phyloP scores from a whole-genome alignment of 352 stramenopile species.

The Phytophthora hybrid region DNA sequence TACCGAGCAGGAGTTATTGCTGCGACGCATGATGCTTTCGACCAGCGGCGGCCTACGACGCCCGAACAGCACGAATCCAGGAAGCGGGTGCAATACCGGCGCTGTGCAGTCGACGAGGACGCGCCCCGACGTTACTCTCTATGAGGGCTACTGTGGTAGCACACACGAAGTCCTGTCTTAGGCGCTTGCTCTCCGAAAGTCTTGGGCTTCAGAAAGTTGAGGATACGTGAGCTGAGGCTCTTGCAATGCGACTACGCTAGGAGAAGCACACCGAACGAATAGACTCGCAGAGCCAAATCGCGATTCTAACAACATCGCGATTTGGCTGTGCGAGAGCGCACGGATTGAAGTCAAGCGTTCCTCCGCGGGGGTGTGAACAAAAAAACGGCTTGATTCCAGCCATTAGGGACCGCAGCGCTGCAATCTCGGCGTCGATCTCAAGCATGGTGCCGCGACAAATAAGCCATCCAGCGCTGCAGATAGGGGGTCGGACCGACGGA shows the following conservation, averaged over 20 bases:
- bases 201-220: conserved; percentile 12
- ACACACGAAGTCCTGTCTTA: conserved; percentile 18
- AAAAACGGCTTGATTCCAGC: neutral
- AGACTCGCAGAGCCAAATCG: too few relatives aligned
- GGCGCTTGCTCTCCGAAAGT: neutral
- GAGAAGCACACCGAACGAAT: neutral
- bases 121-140: conserved; percentile 37
- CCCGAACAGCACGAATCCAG: conserved; percentile 26
- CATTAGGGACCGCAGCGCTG: too few relatives aligned
- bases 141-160: conserved; percentile 30
- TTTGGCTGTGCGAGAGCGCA: conserved; percentile 9
- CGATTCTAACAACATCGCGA: too few relatives aligned
- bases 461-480: conserved; percentile 17
- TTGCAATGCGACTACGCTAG: neutral
- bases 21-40: conserved; percentile 51
- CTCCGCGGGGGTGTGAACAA: too few relatives aligned
- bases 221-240: conserved; percentile 10
- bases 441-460: conserved; percentile 10
- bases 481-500: neutral
- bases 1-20: conserved; percentile 51
- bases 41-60: conserved; percentile 30
- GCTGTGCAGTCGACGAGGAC: conserved; percentile 21
- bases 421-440: too few relatives aligned
- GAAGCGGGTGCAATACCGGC: conserved; percentile 22
- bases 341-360: neutral